phyloP scores from a whole-genome alignment of 129 eudicot genomes.

The Arctium minus region DNA sequence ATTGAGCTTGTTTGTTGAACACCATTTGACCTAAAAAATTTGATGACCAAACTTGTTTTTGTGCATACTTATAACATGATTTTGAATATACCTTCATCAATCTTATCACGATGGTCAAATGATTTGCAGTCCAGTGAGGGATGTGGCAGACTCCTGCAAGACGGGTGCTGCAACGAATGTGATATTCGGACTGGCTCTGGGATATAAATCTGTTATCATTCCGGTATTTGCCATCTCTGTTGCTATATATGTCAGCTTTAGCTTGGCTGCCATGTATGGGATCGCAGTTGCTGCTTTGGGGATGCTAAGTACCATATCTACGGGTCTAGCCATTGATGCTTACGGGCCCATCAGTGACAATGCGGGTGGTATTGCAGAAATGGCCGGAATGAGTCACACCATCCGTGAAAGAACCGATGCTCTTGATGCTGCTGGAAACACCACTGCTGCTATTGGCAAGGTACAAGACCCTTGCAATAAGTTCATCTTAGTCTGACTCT shows the following conservation, averaged over 20 bases:
- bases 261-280: conserved; percentile 56
- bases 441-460: conserved; percentile 57
- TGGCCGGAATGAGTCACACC: conserved; percentile 51
- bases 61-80: background rate
- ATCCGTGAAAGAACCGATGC: conserved; percentile 52
- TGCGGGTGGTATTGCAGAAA: conserved; percentile 54
- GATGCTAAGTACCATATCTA: conserved; percentile 52
- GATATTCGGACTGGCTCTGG: conserved; percentile 40
- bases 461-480: background rate
- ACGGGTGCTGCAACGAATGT: conserved; percentile 54
- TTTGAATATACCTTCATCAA: background rate
- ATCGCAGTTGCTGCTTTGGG: conserved; percentile 51
- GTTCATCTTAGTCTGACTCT: too few relatives aligned
- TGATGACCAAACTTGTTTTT: too few relatives aligned
- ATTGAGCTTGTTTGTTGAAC: background rate
- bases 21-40: too few relatives aligned
- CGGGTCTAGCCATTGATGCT: conserved; percentile 52
- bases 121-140: conserved; percentile 41
- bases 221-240: conserved; percentile 47
- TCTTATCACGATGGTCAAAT: background rate
- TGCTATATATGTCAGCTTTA: conserved; percentile 45
- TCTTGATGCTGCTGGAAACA: conserved; percentile 51
- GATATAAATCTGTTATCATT: conserved; percentile 39
- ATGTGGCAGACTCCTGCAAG: conserved; percentile 48
- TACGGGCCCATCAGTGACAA: conserved; percentile 56